Conservation (phyloP, 768 basidiomycete species). For the Naganishia antarctica region DNA sequence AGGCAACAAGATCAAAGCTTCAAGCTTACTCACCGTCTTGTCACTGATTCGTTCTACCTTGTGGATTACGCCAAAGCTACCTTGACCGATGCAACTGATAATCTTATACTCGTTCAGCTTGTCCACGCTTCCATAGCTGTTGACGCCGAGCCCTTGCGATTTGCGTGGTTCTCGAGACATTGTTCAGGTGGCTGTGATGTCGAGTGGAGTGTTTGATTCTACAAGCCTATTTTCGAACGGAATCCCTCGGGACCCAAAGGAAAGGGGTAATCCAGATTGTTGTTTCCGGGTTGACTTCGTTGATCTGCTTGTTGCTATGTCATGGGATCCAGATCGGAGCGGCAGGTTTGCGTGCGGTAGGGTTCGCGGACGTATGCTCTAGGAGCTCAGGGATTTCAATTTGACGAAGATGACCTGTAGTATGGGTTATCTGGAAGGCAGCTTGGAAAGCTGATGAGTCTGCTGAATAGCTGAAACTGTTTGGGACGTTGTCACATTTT, state of each 20-base stretch:
- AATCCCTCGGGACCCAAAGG: not conserved
- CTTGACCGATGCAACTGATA: conserved; percentile 74
- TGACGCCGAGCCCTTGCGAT: conserved; percentile 13
- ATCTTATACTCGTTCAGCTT: conserved; percentile 11
- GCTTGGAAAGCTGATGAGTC: not conserved
- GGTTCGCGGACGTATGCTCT: too few species aligned
- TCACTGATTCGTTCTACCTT: conserved; percentile 83
- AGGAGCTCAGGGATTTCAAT: too few species aligned
- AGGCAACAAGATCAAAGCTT: not conserved
- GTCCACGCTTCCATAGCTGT: not conserved
- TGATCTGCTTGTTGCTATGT: too few species aligned
- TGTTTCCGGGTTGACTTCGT: not conserved
- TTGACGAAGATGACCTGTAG: too few species aligned
- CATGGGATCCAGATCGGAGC: too few species aligned
- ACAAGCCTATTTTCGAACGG: too few species aligned
- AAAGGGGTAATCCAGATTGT: not conserved
- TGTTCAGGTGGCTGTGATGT: not conserved
- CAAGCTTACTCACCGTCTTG: conserved; percentile 61
- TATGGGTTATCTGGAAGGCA: too few species aligned
- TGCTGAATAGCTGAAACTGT: conserved; percentile 14
- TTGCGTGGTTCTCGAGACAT: conserved; percentile 14
- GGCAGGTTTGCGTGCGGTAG: too few species aligned
- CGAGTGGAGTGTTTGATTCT: too few species aligned
- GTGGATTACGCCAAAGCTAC: conserved; percentile 94
- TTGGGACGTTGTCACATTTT: not conserved